Base-by-base conservation (phyloP, 2,329 filamentous ascomycete genomes). In the Ophiostoma angusticollis region DNA sequence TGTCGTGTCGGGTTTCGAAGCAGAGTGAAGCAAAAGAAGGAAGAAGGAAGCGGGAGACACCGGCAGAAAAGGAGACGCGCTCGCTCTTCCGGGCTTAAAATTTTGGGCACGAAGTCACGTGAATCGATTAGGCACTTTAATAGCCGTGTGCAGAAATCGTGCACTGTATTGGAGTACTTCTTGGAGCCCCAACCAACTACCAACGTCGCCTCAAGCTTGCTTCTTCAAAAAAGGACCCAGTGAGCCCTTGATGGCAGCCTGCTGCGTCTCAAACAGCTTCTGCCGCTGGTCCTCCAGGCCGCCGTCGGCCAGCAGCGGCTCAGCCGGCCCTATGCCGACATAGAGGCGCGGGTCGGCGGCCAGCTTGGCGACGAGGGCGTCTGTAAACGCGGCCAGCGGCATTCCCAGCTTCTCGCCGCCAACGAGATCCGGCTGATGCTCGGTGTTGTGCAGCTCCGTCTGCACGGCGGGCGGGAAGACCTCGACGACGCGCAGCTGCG, bases 391-490 rank as follows among this genome's bases (percentile, higher is more conserved):
- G 4, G 48, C 50, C 14, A 69, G 39, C 3, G 68, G 65, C 63
- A 73, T 71, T 3, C 66, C 69, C 11, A 72, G 40, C 6, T 52
- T 47, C 3, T 56, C 54, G 4, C 66, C 65, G 6, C 50, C 47
- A 13, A 62, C 56, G 18, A 60, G 40, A n/a, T 63, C 63, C 43
- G 64, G 53, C 44, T 64, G 58, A 44, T 55, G 52, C 32, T 38
- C 43, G 6, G 45, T 40, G 41, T 56, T 61, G 45, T 70, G 66
- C 8, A 70, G 47, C 48, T 70, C 66, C 5, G 64, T 64, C 50
- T 58, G 50, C 37, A 60, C 51, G 6, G 56, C 52, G 18, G 56
- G 56, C 40, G 65, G 63, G 30, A 61, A 62, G 11, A 68, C 48
- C 47, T 71, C 64, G 27, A 67, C 55, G 2, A 69, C 50, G 9